Percentiles rank a stretch among this genome's conserved stretches.
Conservation (phyloP, 345 rosid species). For the Gynandropsis gynandra region DNA sequence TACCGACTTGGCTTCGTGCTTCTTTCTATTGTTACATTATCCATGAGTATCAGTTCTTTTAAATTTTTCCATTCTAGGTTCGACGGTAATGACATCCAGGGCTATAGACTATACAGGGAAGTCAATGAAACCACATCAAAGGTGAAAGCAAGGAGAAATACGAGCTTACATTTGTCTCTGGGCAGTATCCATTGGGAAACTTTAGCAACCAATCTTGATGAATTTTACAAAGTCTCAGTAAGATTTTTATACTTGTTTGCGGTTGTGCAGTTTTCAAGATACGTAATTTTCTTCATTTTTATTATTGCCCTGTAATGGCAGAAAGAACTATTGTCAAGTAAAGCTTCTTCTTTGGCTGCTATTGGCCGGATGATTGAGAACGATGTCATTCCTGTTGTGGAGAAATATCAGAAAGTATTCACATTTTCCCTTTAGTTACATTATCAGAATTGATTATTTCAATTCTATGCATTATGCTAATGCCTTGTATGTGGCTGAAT, state of each 20-base stretch:
- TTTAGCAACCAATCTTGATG: conserved; percentile 66
- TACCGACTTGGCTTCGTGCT: conserved; percentile 26
- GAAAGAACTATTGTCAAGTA: conserved; percentile 60
- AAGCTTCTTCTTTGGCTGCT: conserved; percentile 40
- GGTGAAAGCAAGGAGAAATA: conserved; percentile 31
- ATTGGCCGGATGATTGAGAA: conserved; percentile 42
- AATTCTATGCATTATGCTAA: conserved; percentile 3
- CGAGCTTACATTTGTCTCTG: conserved; percentile 23
- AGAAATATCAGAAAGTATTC: conserved; percentile 57
- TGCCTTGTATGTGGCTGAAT: neutral
- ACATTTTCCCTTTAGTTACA: conserved; percentile 11
- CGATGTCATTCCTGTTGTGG: conserved; percentile 48
- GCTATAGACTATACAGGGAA: conserved; percentile 74
- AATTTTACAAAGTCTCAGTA: conserved; percentile 54
- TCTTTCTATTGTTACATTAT: conserved; percentile 17
- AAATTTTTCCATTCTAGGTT: conserved; percentile 35
- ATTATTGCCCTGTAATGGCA: conserved; percentile 26
- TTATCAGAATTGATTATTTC: neutral
- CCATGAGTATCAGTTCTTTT: conserved; percentile 13
- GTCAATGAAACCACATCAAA: conserved; percentile 28
- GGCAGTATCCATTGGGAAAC: conserved; percentile 55
- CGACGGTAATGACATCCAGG: conserved; percentile 59
- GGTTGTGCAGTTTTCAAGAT: conserved; percentile 12
- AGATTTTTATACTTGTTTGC: conserved; percentile 21
- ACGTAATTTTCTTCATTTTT: neutral